A percentile compares a stretch with the other conserved stretches of the same genome.
Conservation (phyloP, 495 filamentous ascomycete genomes). For the Pyrenula aspistea region DNA sequence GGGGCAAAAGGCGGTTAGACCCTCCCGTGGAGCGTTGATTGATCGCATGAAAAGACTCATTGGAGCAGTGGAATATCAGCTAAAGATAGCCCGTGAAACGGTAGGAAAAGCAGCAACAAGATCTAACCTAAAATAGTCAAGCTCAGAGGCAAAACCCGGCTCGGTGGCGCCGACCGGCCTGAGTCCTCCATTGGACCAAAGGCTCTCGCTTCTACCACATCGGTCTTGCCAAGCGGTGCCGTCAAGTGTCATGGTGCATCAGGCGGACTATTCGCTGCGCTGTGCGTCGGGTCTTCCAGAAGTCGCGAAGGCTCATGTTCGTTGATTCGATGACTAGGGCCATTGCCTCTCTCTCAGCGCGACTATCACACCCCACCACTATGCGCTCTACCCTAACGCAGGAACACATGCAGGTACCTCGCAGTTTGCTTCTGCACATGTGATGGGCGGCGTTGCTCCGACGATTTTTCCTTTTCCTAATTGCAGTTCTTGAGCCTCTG, state of each 20-base stretch:
- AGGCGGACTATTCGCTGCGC: background rate
- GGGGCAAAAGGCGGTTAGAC: background rate
- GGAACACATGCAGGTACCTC: background rate
- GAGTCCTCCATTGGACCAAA: background rate
- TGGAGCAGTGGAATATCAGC: background rate
- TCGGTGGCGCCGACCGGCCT: background rate
- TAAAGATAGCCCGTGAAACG: background rate
- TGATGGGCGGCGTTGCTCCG: background rate
- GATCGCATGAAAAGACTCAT: background rate
- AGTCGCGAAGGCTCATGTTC: background rate
- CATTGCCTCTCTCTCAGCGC: background rate
- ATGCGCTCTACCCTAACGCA: background rate
- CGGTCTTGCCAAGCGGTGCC: background rate
- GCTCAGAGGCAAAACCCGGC: background rate
- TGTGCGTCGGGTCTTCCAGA: background rate
- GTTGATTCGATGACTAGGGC: background rate
- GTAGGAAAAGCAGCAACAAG: background rate
- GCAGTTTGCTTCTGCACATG: background rate
- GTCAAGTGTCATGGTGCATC: background rate
- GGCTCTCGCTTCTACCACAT: background rate
- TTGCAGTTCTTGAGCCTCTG: too few species aligned
- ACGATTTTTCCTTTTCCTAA: too few species aligned
- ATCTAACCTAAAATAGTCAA: background rate
- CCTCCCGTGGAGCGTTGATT: background rate
- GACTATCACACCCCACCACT: background rate